These are phyloP conservation scores for Brassica cretica DNA, from an alignment of 345 rosid species.

Conservation along the genomic window DNA sequence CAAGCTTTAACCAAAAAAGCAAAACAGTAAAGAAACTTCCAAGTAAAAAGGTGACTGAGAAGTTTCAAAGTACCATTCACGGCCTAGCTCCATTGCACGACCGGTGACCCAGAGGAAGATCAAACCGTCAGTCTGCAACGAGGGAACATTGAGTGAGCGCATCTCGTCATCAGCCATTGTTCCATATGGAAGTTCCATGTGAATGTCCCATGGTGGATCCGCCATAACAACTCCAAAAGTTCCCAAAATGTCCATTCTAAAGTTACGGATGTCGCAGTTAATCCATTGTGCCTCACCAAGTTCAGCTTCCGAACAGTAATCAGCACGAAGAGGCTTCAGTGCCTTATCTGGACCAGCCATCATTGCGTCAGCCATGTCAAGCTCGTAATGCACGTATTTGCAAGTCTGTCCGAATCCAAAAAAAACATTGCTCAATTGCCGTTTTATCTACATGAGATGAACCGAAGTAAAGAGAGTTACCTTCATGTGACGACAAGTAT, in stretches of 20 bases:
- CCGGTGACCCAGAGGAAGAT: conserved; percentile 99
- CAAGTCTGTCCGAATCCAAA: conserved; percentile 59
- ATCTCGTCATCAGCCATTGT: conserved; percentile 99
- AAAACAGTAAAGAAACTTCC: neutral
- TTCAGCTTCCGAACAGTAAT: conserved; percentile 95
- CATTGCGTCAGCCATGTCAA: conserved; percentile 81
- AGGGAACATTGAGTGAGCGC: conserved; percentile 97
- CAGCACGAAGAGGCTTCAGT: conserved; percentile 87
- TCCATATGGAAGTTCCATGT: conserved; percentile 99
- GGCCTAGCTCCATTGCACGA: conserved; percentile 99
- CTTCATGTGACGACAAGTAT: conserved; percentile 99
- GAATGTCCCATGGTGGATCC: conserved; percentile 99
- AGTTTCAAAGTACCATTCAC: conserved; percentile 65
- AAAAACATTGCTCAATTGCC: neutral
- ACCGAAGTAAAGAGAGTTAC: conserved; percentile 34
- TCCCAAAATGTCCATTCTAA: conserved; percentile 96
- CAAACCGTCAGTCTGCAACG: conserved; percentile 95
- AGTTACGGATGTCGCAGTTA: conserved; percentile 84
- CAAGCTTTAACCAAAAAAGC: conserved; percentile 45
- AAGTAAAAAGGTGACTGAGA: neutral
- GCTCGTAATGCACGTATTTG: conserved; percentile 97
- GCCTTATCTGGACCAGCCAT: conserved; percentile 64
- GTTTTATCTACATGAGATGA: neutral
- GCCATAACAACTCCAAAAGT: conserved; percentile 98
- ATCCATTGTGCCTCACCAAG: conserved; percentile 99